Percentiles rank a stretch among this genome's conserved stretches.
Evolutionary conservation across 2,329 filamentous ascomycete species (phyloP).

Genomic region (Knoxdaviesia proteae): DNA sequence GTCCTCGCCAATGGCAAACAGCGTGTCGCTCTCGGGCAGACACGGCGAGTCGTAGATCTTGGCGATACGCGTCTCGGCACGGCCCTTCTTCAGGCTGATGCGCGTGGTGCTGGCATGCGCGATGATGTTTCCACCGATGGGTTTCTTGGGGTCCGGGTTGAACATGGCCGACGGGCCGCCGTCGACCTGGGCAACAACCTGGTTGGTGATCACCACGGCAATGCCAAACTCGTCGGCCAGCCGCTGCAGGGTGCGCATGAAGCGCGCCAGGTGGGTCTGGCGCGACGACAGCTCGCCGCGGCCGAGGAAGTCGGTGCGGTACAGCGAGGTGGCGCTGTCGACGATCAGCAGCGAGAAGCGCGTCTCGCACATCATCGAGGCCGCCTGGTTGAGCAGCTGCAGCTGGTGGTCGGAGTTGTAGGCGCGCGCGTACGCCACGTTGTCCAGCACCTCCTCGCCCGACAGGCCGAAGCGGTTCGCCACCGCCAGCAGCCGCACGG

Average conservation of each 20-base stretch:
- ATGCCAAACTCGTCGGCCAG: slow-evolving; percentile 78
- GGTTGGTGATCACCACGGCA: slow-evolving; percentile 95
- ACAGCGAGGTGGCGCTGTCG: slow-evolving; percentile 86
- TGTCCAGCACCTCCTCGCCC: slow-evolving; percentile 93
- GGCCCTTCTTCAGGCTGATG: slow-evolving; percentile 85
- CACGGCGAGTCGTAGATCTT: slow-evolving; percentile 99
- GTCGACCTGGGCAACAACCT: slow-evolving; percentile 95
- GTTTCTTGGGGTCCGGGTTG: slow-evolving; percentile 97
- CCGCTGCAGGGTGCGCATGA: slow-evolving; percentile 66
- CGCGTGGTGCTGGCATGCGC: slow-evolving; percentile 91
- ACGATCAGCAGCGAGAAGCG: slow-evolving; percentile 90
- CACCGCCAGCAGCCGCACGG: slow-evolving; percentile 74
- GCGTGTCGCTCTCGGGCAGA: slow-evolving; percentile 82
- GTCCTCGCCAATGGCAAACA: slow-evolving; percentile 94
- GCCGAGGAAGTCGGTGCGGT: slow-evolving; percentile 92
- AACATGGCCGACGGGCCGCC: slow-evolving; percentile 95
- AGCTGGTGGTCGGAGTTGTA: slow-evolving; percentile 98
- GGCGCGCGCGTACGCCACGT: slow-evolving; percentile 90
- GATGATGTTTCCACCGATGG: slow-evolving; percentile 96
- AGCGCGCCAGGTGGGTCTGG: slow-evolving; percentile 75
- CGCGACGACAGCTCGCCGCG: slow-evolving; percentile 88
- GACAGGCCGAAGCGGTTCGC: slow-evolving; percentile 88
- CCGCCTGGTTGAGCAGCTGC: slow-evolving; percentile 81
- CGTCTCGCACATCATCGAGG: slow-evolving; percentile 98
- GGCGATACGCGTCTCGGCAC: slow-evolving; percentile 87